phyloP scores from a whole-genome alignment of 345 rosid genomes.

The Bruguiera gymnorhiza region DNA sequence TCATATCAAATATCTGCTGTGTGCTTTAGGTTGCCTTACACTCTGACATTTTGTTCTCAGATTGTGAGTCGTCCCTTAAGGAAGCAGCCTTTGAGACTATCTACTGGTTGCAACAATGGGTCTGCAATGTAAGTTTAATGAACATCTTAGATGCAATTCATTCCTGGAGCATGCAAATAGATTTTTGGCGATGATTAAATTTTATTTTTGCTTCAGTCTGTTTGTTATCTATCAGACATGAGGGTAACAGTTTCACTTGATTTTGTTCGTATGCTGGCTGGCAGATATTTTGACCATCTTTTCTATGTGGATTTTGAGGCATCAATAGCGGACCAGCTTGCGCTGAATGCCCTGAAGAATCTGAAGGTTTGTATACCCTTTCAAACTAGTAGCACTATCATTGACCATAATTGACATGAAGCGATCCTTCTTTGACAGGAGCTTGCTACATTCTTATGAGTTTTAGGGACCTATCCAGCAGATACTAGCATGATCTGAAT shows the following conservation, averaged over 20 bases:
- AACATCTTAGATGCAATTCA: slow-evolving; percentile 6
- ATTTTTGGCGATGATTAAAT: slow-evolving; percentile 1
- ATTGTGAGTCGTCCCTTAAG: slow-evolving; percentile 94
- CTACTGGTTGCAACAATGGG: slow-evolving; percentile 50
- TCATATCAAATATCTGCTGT: not conserved
- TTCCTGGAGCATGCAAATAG: slow-evolving; percentile 3
- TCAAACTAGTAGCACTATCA: not conserved
- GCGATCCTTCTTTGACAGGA: slow-evolving; percentile 51
- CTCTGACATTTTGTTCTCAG: slow-evolving; percentile 31
- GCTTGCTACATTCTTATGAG: slow-evolving; percentile 92
- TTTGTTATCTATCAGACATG: not conserved
- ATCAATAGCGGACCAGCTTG: slow-evolving; percentile 87
- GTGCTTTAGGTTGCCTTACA: slow-evolving; percentile 5
- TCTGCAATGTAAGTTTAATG: slow-evolving; percentile 40
- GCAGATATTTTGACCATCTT: slow-evolving; percentile 82
- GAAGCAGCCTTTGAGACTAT: slow-evolving; percentile 54
- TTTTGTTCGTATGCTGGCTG: slow-evolving; percentile 6
- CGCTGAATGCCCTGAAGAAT: slow-evolving; percentile 85
- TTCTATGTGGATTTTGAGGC: slow-evolving; percentile 96
- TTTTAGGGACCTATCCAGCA: slow-evolving; percentile 92
- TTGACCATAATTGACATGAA: not conserved
- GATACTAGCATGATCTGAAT: slow-evolving; percentile 66
- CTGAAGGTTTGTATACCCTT: slow-evolving; percentile 48
- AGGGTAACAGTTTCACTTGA: not conserved
- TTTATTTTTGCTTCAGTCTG: not conserved